These are phyloP conservation scores for Chenopodium suecicum DNA, from an alignment of 148 eudicot genomes.

Conservation along the genomic window DNA sequence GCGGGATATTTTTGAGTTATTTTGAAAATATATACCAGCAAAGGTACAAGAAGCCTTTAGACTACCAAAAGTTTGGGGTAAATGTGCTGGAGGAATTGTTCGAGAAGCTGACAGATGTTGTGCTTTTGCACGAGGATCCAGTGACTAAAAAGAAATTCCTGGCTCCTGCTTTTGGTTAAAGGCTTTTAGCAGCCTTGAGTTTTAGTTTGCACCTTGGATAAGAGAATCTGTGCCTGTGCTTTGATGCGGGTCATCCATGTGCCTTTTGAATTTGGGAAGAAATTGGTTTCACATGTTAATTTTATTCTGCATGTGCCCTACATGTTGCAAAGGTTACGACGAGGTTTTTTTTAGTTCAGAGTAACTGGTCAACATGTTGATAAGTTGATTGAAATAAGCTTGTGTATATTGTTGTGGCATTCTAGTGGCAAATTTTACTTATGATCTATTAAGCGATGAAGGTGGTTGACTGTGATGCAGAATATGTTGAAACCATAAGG, in stretches of 20 bases:
- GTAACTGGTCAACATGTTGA: conserved; percentile 32
- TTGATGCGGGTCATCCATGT: conserved; percentile 8
- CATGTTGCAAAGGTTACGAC: conserved; percentile 32
- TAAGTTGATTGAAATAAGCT: conserved; percentile 10
- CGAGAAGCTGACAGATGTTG: conserved; percentile 77
- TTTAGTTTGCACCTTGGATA: neutral
- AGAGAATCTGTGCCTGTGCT: conserved; percentile 10
- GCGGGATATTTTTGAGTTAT: conserved; percentile 52
- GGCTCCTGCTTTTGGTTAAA: conserved; percentile 52
- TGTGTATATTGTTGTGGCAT: conserved; percentile 18
- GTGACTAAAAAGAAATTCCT: conserved; percentile 60
- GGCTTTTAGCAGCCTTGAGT: neutral
- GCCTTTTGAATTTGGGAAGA: neutral
- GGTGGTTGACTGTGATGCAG: neutral
- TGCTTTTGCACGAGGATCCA: conserved; percentile 63
- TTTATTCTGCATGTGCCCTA: conserved; percentile 14
- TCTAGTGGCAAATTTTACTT: conserved; percentile 1
- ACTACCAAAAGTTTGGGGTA: conserved; percentile 63
- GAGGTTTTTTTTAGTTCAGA: conserved; percentile 29
- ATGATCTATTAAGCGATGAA: neutral
- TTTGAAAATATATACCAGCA: conserved; percentile 82
- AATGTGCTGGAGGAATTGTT: conserved; percentile 66
- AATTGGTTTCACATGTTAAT: conserved; percentile 20
- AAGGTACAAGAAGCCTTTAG: conserved; percentile 65
- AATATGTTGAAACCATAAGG: neutral